Percentiles rank a stretch among this genome's conserved stretches.
phyloP scores from a whole-genome alignment of 305 asterid genomes.

The Plantago rigida region DNA sequence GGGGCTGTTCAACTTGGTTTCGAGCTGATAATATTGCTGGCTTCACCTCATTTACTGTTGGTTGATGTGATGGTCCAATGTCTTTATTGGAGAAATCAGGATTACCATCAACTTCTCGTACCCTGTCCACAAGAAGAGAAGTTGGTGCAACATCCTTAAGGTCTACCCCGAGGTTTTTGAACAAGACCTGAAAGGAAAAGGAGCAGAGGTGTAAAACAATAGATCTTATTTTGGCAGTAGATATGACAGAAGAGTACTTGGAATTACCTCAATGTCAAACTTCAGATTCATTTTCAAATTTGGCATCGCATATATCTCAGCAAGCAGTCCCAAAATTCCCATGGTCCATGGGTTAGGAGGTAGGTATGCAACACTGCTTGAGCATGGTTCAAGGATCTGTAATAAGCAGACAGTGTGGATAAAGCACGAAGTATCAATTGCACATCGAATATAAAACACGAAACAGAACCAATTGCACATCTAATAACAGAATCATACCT shows the following conservation, averaged over 20 bases:
- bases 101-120: conserved; percentile 85
- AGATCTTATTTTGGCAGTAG: neutral
- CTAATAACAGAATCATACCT: conserved; percentile 44
- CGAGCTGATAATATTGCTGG: conserved; percentile 52
- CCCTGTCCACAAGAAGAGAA: conserved; percentile 71
- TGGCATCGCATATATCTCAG: conserved; percentile 94
- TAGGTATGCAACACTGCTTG: conserved; percentile 82
- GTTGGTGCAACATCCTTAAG: conserved; percentile 78
- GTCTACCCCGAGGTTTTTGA: conserved; percentile 84
- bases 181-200: conserved; percentile 59
- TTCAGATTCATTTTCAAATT: conserved; percentile 94
- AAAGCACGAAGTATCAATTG: conserved; percentile 1
- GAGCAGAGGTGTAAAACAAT: conserved; percentile 1
- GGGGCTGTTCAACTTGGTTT: conserved; percentile 72
- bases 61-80: conserved; percentile 61
- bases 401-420: conserved; percentile 26
- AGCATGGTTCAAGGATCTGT: conserved; percentile 87
- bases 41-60: conserved; percentile 53
- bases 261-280: conserved; percentile 87
- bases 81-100: conserved; percentile 97
- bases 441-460: conserved; percentile 19
- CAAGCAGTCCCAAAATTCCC: conserved; percentile 89
- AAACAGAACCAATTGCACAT: conserved; percentile 1
- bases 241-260: neutral
- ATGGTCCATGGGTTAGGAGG: conserved; percentile 99